phyloP scores from a whole-genome alignment of 495 filamentous ascomycete species.

The Penicillium steckii region DNA sequence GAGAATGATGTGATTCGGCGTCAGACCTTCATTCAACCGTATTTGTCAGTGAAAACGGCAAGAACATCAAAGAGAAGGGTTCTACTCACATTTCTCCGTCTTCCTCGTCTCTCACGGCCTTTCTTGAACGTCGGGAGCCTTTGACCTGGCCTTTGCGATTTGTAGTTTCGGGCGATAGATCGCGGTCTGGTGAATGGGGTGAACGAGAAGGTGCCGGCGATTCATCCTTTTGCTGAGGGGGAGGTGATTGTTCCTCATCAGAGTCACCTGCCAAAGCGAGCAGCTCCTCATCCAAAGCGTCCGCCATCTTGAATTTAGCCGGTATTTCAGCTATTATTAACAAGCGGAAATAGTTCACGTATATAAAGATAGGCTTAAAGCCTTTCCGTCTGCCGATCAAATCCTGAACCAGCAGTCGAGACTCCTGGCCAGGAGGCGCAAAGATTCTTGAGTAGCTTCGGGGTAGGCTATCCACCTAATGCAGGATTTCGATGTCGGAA shows the following conservation, averaged over 20 bases:
- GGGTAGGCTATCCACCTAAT: neutral
- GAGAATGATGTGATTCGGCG: constrained; percentile 67
- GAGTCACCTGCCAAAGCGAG: constrained; percentile 78
- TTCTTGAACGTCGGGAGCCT: constrained; percentile 40
- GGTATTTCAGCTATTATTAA: neutral
- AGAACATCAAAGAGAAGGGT: constrained; percentile 1
- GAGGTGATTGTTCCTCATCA: constrained; percentile 53
- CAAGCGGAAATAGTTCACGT: neutral
- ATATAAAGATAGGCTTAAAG: neutral
- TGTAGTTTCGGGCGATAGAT: constrained; percentile 33
- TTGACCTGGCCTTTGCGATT: constrained; percentile 50
- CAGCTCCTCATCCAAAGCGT: constrained; percentile 83
- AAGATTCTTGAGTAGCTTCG: constrained; percentile 3
- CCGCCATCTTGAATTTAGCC: constrained; percentile 44
- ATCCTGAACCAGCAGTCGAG: neutral
- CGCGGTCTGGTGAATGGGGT: constrained; percentile 32
- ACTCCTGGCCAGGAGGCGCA: constrained; percentile 19
- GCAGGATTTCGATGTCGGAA: neutral
- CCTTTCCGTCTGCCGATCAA: neutral
- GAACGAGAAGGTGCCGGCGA: constrained; percentile 39
- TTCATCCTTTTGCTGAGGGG: constrained; percentile 29
- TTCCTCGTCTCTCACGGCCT: constrained; percentile 58
- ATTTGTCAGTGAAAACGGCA: constrained; percentile 3
- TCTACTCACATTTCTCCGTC: constrained; percentile 82
- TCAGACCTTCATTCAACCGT: constrained; percentile 49